phyloP scores from a whole-genome alignment of 306 rosid genomes.

The Vigna unguiculata region DNA sequence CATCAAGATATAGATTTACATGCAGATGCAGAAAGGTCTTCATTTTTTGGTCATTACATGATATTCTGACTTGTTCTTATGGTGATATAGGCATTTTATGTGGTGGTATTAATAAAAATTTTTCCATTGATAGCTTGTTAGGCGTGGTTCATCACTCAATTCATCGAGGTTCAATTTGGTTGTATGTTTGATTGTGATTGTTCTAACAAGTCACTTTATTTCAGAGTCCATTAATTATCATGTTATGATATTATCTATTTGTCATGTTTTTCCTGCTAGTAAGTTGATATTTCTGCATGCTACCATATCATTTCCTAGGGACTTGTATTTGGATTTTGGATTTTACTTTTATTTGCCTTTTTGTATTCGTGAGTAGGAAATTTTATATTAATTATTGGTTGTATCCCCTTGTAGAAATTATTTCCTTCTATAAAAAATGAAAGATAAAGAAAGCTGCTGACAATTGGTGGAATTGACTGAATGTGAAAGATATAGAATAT shows the following conservation, averaged over 20 bases:
- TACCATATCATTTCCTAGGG: background rate
- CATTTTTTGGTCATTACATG: slow-evolving; percentile 37
- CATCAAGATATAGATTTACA: slow-evolving; percentile 44
- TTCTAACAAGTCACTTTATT: background rate
- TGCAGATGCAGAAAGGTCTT: slow-evolving; percentile 41
- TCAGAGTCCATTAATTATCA: background rate
- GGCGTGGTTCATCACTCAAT: background rate
- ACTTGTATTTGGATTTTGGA: slow-evolving; percentile 8
- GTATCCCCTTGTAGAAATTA: background rate
- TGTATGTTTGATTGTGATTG: slow-evolving; percentile 8
- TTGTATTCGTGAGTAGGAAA: background rate
- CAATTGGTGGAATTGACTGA: slow-evolving; percentile 13
- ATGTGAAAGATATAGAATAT: background rate
- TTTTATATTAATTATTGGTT: slow-evolving; percentile 4
- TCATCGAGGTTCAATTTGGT: background rate
- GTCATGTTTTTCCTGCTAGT: slow-evolving; percentile 13
- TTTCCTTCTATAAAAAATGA: background rate
- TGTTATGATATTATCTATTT: background rate
- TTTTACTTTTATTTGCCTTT: background rate
- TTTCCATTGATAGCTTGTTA: slow-evolving; percentile 22
- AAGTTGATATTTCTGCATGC: slow-evolving; percentile 23
- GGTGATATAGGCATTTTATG: slow-evolving; percentile 6
- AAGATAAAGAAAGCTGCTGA: slow-evolving; percentile 1
- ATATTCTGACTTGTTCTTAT: background rate
- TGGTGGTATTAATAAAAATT: slow-evolving; percentile 1